Base-by-base conservation (phyloP, 768 basidiomycete genomes). In the Tricholoma furcatifolium region DNA sequence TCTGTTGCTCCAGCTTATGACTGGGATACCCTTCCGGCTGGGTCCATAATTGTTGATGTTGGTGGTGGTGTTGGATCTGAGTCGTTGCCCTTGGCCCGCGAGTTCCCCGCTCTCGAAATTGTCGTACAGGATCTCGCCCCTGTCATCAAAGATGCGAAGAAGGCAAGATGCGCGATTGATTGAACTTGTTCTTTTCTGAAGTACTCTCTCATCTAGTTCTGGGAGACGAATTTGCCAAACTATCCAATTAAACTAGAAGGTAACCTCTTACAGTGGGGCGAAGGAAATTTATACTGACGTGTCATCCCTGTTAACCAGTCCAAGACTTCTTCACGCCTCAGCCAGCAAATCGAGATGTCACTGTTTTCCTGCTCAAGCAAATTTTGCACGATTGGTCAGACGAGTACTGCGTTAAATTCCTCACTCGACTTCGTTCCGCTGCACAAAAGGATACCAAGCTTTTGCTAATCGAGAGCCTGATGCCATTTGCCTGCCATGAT, bases 31-130 rank as follows among this genome's bases (percentile, higher is more conserved):
- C 43, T 57, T 35, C 30, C 48, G 14, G 47, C 43, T 11, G 51
- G 43, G 32, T 57, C 54, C 17, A 32, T 62, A 14, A 41, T 70
- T 35, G 67, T 70, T n/a, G 69, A 70, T 35, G 68, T 75, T 11
- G 74, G 74, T 7, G 72, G 71, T 9, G 68, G 69, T 23, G 43
- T 69, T 11, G 74, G 74, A 2, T 57, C 63, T 8, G 56, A 62
- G 7, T 63, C 68, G 1, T 53, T 73, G 10, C 53, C 55, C 7
- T 38, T 76, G 21, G 56, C 62, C 0, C 65, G 67, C 31, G 59
- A 56, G 2, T 65, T 61, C 50, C 66, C 71, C 2, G 54, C 70
- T 21, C 59, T 74, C 6, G 54, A 65, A 8, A 62, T 67, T 23
- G 53, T 74, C 27, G 61, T 74, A 24, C 55, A 43, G 50, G 74